These are phyloP conservation scores for Garcia nutans DNA, from an alignment of 345 rosid genomes.

Conservation along the genomic window DNA sequence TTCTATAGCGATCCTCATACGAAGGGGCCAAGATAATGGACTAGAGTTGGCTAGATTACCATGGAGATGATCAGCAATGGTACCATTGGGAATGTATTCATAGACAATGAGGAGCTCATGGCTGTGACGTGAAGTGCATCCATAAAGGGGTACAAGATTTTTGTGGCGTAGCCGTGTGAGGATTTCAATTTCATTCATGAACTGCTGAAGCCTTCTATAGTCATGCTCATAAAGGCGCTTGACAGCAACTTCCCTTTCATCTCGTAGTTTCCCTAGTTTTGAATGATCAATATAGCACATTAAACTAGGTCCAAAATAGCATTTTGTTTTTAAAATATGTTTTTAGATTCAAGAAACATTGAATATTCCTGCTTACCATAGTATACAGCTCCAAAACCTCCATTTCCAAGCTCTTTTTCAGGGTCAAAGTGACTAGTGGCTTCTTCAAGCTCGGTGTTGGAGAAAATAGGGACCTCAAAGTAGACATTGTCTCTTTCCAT, in stretches of 20 bases:
- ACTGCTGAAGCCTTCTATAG: slow-evolving; percentile 23
- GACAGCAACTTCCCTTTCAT: slow-evolving; percentile 32
- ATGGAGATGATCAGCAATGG: slow-evolving; percentile 13
- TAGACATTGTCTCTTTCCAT: slow-evolving; percentile 26
- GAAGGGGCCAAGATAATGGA: slow-evolving; percentile 9
- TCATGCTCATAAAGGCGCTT: slow-evolving; percentile 32
- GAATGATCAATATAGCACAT: background rate
- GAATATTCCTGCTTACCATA: background rate
- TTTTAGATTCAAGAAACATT: background rate
- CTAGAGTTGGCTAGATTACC: slow-evolving; percentile 5
- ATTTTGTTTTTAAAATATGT: too few species aligned
- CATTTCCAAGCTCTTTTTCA: slow-evolving; percentile 5
- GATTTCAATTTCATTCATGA: slow-evolving; percentile 31
- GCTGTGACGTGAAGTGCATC: slow-evolving; percentile 27
- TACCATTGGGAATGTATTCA: slow-evolving; percentile 15
- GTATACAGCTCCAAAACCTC: slow-evolving; percentile 22
- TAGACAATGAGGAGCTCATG: slow-evolving; percentile 29
- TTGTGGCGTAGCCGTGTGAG: slow-evolving; percentile 25
- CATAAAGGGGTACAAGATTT: slow-evolving; percentile 30
- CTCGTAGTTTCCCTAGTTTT: slow-evolving; percentile 27
- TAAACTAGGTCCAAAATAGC: too few species aligned
- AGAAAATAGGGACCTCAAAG: slow-evolving; percentile 15
- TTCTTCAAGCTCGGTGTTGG: slow-evolving; percentile 16
- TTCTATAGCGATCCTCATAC: slow-evolving; percentile 17
- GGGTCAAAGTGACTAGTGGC: slow-evolving; percentile 13